These are phyloP conservation scores for Aotearoamyces nothofagi DNA, from an alignment of 2,329 filamentous ascomycete genomes.

Conservation along the genomic window DNA sequence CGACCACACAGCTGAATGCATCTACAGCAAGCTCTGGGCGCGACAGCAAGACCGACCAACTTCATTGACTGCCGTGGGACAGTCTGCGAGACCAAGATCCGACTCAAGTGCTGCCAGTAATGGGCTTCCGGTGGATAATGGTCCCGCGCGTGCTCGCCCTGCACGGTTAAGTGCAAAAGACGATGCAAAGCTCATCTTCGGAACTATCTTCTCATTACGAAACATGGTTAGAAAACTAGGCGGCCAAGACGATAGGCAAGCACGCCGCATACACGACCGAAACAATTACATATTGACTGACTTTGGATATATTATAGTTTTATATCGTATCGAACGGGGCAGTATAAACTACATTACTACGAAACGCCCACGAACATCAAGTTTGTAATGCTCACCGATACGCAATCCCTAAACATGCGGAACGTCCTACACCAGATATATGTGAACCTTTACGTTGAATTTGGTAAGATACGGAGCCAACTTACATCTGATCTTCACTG, in stretches of 20 bases:
- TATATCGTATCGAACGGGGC: constrained; percentile 79
- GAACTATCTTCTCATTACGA: constrained; percentile 86
- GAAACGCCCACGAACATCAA: constrained; percentile 93
- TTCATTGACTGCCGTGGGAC: constrained; percentile 29
- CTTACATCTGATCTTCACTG: constrained; percentile 4
- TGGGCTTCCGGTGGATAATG: constrained; percentile 19
- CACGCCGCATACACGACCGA: no score
- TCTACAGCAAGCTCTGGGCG: constrained; percentile 80
- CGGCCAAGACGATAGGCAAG: constrained; percentile 66
- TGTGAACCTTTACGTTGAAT: constrained; percentile 95
- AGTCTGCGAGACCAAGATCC: constrained; percentile 32
- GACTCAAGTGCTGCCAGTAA: constrained; percentile 29
- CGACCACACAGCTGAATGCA: constrained; percentile 65
- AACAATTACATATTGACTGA: no score
- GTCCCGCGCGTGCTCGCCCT: constrained; percentile 16
- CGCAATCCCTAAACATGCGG: constrained; percentile 74
- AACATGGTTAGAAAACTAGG: constrained; percentile 96
- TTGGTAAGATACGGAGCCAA: constrained; percentile 53
- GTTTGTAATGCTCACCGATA: constrained; percentile 93
- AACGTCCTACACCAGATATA: constrained; percentile 97
- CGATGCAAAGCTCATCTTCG: constrained; percentile 94
- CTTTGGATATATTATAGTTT: constrained; percentile 41
- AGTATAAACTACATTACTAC: constrained; percentile 99
- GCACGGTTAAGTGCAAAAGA: constrained; percentile 39
- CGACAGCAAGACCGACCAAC: constrained; percentile 18